phyloP scores from a whole-genome alignment of 2,329 filamentous ascomycete genomes.

The Hymenoscyphus occultus region DNA sequence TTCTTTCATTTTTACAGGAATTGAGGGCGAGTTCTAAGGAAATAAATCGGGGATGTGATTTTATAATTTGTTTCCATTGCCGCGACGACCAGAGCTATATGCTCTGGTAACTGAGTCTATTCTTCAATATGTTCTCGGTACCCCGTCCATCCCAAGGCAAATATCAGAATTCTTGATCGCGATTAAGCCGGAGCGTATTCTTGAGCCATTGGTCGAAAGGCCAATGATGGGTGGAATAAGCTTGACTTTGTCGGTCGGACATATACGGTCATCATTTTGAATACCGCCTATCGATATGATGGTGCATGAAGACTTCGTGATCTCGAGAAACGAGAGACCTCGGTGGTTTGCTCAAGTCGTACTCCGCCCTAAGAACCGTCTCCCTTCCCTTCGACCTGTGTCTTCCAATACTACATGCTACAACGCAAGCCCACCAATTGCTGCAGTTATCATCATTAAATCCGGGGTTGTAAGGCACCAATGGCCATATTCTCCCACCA shows the following conservation, averaged over 20 bases:
- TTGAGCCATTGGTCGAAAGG: constrained; percentile 79
- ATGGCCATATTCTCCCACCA: background rate
- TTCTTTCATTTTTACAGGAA: background rate
- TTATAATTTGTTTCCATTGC: constrained; percentile 22
- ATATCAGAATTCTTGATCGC: constrained; percentile 71
- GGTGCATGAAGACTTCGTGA: background rate
- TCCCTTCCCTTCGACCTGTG: background rate
- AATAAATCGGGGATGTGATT: background rate
- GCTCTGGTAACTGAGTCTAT: constrained; percentile 58
- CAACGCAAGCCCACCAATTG: background rate
- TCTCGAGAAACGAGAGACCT: background rate
- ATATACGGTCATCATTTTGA: constrained; percentile 19
- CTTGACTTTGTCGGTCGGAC: constrained; percentile 75
- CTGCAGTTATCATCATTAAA: background rate
- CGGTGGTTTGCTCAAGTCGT: background rate
- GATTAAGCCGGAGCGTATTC: constrained; percentile 99
- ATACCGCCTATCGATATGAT: background rate
- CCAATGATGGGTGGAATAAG: constrained; percentile 79
- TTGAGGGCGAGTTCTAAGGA: background rate
- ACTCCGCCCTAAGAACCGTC: background rate
- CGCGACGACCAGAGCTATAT: constrained; percentile 35
- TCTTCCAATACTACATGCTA: background rate
- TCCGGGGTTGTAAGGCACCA: background rate
- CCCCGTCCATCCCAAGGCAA: constrained; percentile 68
- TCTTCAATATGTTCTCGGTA: constrained; percentile 75